A percentile compares a stretch with the other conserved stretches of the same genome.
Conservation (phyloP, 306 rosid species). For the Ammopiptanthus mongolicus region DNA sequence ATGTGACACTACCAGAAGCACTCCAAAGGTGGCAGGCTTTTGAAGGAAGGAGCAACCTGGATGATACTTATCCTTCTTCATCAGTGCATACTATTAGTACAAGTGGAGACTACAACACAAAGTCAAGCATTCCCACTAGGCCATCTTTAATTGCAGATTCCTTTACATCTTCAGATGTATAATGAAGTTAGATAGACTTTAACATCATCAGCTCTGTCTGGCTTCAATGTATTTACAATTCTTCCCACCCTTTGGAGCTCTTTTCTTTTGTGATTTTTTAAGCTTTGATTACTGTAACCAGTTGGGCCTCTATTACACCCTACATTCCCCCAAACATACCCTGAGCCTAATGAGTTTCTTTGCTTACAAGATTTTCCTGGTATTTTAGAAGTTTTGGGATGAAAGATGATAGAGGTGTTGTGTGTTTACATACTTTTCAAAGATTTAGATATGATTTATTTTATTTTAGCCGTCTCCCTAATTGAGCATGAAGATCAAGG, state of each 20-base stretch:
- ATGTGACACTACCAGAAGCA: slow-evolving; percentile 57
- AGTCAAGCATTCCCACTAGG: slow-evolving; percentile 37
- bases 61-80: slow-evolving; percentile 27
- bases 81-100: background rate
- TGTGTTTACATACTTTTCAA: background rate
- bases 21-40: slow-evolving; percentile 64
- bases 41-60: slow-evolving; percentile 36
- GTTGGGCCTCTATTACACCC: background rate
- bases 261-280: background rate
- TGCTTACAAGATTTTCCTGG: background rate
- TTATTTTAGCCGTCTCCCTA: background rate
- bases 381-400: background rate
- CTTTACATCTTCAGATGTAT: slow-evolving; percentile 36
- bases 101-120: slow-evolving; percentile 39
- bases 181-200: slow-evolving; percentile 17
- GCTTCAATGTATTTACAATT: background rate
- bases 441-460: background rate
- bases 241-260: background rate
- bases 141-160: slow-evolving; percentile 34
- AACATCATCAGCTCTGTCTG: background rate
- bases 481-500: background rate
- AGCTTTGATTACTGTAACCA: background rate
- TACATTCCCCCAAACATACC: background rate
- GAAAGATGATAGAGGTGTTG: background rate
- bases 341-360: background rate